Conservation (phyloP, 495 filamentous ascomycete species). For the Penicillium salamii region DNA sequence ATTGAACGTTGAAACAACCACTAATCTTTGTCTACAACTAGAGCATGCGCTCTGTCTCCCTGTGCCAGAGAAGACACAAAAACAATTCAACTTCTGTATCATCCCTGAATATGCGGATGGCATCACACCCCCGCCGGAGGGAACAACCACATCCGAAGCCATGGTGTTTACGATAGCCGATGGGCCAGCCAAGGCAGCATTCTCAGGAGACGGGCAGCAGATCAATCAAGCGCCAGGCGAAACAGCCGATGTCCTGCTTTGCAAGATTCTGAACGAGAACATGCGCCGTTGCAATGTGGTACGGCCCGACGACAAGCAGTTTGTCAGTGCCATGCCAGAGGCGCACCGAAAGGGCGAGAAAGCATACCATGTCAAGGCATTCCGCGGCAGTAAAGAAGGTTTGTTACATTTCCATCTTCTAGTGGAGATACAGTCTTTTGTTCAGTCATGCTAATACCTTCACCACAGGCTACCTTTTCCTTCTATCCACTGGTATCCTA, state of each 20-base stretch:
- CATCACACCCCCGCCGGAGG: slow-evolving; percentile 43
- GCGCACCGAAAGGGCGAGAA: slow-evolving; percentile 85
- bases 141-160: slow-evolving; percentile 53
- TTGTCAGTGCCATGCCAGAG: slow-evolving; percentile 73
- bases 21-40: slow-evolving; percentile 24
- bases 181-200: slow-evolving; percentile 61
- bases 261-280: slow-evolving; percentile 60
- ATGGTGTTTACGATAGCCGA: slow-evolving; percentile 82
- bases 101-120: slow-evolving; percentile 64
- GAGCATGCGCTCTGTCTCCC: slow-evolving; percentile 79
- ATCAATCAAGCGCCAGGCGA: slow-evolving; percentile 49
- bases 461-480: slow-evolving; percentile 74
- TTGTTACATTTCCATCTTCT: slow-evolving; percentile 6
- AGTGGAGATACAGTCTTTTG: background rate
- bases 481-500: slow-evolving; percentile 80
- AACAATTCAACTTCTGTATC: slow-evolving; percentile 86
- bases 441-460: slow-evolving; percentile 4
- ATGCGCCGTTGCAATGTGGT: slow-evolving; percentile 58
- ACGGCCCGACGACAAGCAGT: slow-evolving; percentile 68
- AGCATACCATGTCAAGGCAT: slow-evolving; percentile 88
- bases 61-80: slow-evolving; percentile 85
- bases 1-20: slow-evolving; percentile 4
- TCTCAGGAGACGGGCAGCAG: slow-evolving; percentile 36
- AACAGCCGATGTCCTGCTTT: slow-evolving; percentile 61
- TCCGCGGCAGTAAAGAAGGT: slow-evolving; percentile 91